Evolutionary conservation across 2,329 filamentous ascomycete genomes (phyloP), one percentile per base, ranked within the genome.

Genomic region (Rutstroemia sydowiana): DNA sequence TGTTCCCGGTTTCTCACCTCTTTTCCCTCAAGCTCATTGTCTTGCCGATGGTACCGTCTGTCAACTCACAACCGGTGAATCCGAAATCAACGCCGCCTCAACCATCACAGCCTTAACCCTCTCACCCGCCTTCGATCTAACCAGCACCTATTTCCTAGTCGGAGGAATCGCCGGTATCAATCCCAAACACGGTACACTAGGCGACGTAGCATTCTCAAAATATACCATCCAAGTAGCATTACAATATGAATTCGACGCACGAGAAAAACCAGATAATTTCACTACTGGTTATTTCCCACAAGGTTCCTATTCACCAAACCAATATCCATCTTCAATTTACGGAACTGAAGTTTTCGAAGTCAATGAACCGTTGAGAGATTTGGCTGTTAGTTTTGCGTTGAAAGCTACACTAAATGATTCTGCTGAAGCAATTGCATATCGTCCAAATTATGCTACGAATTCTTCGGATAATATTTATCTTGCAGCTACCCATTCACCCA

Each of bases 101-200:
- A 82, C 82, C 0, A 75, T 87, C 55, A 75, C 75, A 43, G 78
- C 85, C 0, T 71, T 89, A 9, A 71, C 78, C n/a, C 73, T 83
- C 13, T 85, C 80, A 0, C 65, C 71, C 1, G 63, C 70, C 10
- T 88, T 90, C 65, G 75, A 89, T 67, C 73, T 90, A 11, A 74
- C 70, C 1, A 67, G 72, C 44, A 85, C 85, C 1, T 90, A 90
- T 69, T 88, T 88, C 67, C 67, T 90, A 52, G 67, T 87, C 28
- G 80, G 76, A 1, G 87, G 86, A 2, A 89, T 91, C 56, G 85
- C 81, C 1, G 86, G 87, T n/a, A 74, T 88, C 40, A 88, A 81
- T 65, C 87, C 86, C 0, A 78, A 82, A 55, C 69, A 79, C 23
- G 81, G 76, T 20, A 88, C 85, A 0, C 73, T 86, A 4, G 80